Base-by-base conservation (phyloP, 331 rosid genomes). In the Quercus tomentella region DNA sequence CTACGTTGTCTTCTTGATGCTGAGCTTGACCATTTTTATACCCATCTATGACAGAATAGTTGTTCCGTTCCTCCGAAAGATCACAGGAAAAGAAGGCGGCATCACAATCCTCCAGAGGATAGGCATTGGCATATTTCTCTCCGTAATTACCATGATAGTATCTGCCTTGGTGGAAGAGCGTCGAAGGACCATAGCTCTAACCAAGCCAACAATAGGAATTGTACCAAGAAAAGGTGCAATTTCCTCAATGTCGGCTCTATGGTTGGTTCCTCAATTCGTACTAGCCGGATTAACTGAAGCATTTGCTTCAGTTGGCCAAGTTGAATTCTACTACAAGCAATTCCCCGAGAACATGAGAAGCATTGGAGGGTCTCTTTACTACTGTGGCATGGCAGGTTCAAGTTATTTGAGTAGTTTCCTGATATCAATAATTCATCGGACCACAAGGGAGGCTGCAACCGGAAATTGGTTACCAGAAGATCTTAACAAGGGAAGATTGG, bases 341-440 rank as follows among this genome's bases (percentile, higher is more conserved):
- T 92, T 94, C 35, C 98, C 98, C 0, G 95, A 94, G 77, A 92
- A 91, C 77, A 94, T 94, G 97, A 92, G 94, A 61, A 92, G 98
- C 87, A 76, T 94, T 56, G 98, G 89, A 2, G 95, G 93, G 9
- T 88, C 98, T 2, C 74, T 94, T 21, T 87, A 79, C 33, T 91
- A 54, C 56, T 86, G 90, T 33, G 95, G 90, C 22, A 4, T 88
- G 7, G 97, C 97, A 4, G 56, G 81, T 49, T 89, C 98, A 2
- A 91, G 86, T 63, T 94, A 91, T 81, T 55, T 94, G 75, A 88
- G 94, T 81, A 82, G 90, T 33, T 75, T 86, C 4, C 72, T 92
- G 87, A 86, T 94, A 63, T 82, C 97, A 0, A 20, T 89, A 8
- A 76, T 91, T 4, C 97, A 94, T 69, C 73, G 11, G 1, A 6